phyloP scores from a whole-genome alignment of 2,329 filamentous ascomycete species.

The Zelopaecilomyces penicillatus region DNA sequence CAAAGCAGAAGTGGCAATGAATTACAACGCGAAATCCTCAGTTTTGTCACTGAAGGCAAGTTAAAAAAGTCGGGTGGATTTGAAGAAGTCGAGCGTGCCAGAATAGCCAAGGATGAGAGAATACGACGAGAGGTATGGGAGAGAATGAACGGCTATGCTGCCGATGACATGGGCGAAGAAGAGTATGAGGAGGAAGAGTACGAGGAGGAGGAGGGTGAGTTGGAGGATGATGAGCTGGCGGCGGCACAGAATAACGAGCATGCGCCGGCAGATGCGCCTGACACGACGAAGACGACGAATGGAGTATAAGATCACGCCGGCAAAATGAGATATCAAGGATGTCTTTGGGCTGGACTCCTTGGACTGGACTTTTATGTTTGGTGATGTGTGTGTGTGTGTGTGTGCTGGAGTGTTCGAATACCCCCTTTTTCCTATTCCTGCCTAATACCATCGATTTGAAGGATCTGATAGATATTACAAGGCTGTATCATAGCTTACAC shows the following conservation, averaged over 20 bases:
- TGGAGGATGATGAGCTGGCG: conserved; percentile 14
- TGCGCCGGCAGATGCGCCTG: conserved; percentile 8
- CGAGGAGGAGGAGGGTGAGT: conserved; percentile 13
- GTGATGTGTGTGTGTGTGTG: conserved; percentile 3
- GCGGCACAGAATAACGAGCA: conserved; percentile 11
- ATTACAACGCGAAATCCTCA: conserved; percentile 75
- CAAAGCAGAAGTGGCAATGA: conserved; percentile 64
- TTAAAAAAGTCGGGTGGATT: conserved; percentile 94
- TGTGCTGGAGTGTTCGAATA: background rate
- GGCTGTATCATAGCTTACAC: background rate
- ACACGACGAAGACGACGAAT: conserved; percentile 2
- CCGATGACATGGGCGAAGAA: conserved; percentile 35
- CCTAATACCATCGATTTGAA: too few species aligned
- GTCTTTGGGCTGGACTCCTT: too few species aligned
- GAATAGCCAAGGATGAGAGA: conserved; percentile 78
- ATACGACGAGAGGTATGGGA: conserved; percentile 75
- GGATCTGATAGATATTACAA: background rate
- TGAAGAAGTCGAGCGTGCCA: conserved; percentile 81
- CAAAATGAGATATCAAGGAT: background rate
- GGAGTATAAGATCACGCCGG: background rate
- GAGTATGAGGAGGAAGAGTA: conserved; percentile 21
- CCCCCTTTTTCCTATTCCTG: background rate
- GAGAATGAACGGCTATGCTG: conserved; percentile 49
- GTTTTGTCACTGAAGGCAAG: conserved; percentile 81
- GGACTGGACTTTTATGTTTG: background rate